Evolutionary conservation across 2,329 filamentous ascomycete species (phyloP).

Genomic region (Pseudocercospora pini-densiflorae): DNA sequence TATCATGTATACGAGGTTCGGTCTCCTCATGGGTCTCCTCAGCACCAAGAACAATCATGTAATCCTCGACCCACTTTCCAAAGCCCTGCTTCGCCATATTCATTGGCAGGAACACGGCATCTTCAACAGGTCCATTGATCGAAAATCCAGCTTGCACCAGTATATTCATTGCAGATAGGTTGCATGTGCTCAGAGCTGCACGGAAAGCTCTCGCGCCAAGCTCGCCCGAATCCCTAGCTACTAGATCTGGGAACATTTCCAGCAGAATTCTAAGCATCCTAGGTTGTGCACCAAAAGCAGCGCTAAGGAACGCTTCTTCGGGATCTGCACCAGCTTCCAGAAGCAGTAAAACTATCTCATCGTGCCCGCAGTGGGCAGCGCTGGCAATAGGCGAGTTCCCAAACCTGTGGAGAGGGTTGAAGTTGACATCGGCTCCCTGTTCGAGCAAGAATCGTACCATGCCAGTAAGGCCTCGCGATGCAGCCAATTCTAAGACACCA

Average conservation of each 20-base stretch:
- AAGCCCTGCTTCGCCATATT: not conserved
- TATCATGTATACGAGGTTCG: too few species aligned
- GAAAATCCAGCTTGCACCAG: not conserved
- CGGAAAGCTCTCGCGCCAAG: not conserved
- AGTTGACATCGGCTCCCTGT: conserved; percentile 9
- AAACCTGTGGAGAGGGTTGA: not conserved
- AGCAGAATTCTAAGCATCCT: conserved; percentile 6
- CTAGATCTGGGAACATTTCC: not conserved
- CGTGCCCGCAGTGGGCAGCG: conserved; percentile 10
- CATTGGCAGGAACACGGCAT: not conserved
- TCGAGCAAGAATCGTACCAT: conserved; percentile 2
- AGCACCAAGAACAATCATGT: not conserved
- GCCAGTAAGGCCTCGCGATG: not conserved
- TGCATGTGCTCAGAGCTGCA: not conserved
- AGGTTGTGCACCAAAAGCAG: not conserved
- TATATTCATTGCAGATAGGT: not conserved
- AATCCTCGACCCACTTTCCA: not conserved
- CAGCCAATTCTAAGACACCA: conserved; percentile 1
- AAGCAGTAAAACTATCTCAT: conserved; percentile 1
- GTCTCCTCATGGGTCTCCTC: not conserved
- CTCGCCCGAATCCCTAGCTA: not conserved
- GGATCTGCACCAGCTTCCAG: conserved; percentile 9
- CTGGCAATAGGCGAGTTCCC: not conserved
- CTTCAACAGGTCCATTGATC: not conserved
- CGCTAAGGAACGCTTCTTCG: not conserved